Evolutionary conservation across 2,329 filamentous ascomycete genomes (phyloP).

Genomic region (Diaporthe batatas): DNA sequence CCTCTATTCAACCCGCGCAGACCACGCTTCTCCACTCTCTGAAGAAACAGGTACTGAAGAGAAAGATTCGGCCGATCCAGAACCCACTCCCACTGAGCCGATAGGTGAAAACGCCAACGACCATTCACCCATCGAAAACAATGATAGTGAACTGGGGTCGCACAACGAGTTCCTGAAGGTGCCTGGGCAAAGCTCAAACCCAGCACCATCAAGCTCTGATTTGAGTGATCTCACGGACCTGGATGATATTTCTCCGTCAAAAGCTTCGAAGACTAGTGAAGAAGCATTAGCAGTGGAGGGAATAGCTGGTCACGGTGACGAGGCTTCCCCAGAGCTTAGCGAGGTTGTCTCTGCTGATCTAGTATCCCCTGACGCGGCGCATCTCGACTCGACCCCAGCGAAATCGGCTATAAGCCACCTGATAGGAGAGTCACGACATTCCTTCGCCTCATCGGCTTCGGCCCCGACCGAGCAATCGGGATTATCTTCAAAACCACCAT

Average conservation of each 20-base stretch:
- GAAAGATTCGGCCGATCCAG: background rate
- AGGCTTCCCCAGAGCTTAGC: slow-evolving; percentile 39
- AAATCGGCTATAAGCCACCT: slow-evolving; percentile 41
- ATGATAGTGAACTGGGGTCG: background rate
- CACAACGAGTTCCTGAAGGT: background rate
- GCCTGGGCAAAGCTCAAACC: background rate
- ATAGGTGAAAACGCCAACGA: background rate
- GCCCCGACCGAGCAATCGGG: slow-evolving; percentile 68
- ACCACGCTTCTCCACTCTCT: background rate
- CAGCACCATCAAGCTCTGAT: background rate
- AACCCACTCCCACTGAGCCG: too few relatives aligned
- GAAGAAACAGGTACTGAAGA: background rate
- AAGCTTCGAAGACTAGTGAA: background rate
- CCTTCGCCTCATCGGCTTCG: slow-evolving; percentile 67
- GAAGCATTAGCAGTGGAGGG: background rate
- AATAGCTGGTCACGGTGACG: slow-evolving; percentile 18
- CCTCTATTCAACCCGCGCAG: background rate
- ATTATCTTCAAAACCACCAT: slow-evolving; percentile 66
- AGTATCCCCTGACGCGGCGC: slow-evolving; percentile 17
- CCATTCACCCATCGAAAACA: background rate
- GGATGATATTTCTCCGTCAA: slow-evolving; percentile 5
- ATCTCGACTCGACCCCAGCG: slow-evolving; percentile 26
- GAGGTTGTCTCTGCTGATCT: slow-evolving; percentile 27
- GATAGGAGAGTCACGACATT: slow-evolving; percentile 49
- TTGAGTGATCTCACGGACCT: slow-evolving; percentile 6